Evolutionary conservation across 176 grass and related monocot species (phyloP), one percentile per base, ranked within the genome.

Genomic region (Avena atlantica): DNA sequence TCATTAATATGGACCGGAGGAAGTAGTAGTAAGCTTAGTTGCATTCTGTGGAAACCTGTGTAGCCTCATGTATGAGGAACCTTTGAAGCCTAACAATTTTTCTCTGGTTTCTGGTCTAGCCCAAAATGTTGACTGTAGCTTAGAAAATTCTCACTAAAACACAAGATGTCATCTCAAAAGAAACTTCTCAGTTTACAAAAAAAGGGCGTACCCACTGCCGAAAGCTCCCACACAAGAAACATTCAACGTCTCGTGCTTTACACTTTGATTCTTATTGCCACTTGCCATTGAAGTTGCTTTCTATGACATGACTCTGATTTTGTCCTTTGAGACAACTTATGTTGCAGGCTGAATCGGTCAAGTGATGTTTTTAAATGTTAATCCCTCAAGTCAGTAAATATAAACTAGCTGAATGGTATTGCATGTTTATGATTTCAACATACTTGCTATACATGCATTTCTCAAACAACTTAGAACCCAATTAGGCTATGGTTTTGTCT

Each of bases 91-190:
- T 76, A 53, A 0, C 12, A 0, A 2, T 48, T 48, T 51, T 76
- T 53, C 49, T 76, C 78, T 80, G 23, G 21, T 65, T 80, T 49
- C 20, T 79, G 61, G 11, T 79, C 17, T 60, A 23, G 13, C 19
- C 34, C 9, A 61, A 59, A 80, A 42, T 48, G 11, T 37, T 37
- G 36, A 37, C 36, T 37, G 13, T 48, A 14, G 8, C 48, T 37
- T 47, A 2, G 17, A 25, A 12, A 52, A 52, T 52, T 37, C 36
- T 37, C 36, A 37, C 5, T 37, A 37, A 37, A 37, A 37, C 36
- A 37, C 36, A 37, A 37, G 36, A 37, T 37, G 36, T 37, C 36
- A 37, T 37, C 36, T 37, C 3, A 37, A 37, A 37, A 37, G 5
- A 5, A 25, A 63, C 9, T 17, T 79, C 0, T 13, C 53, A 62